A percentile compares a stretch with the other conserved stretches of the same genome.
phyloP scores from a whole-genome alignment of 129 eudicot species.

The Solidago caesia region DNA sequence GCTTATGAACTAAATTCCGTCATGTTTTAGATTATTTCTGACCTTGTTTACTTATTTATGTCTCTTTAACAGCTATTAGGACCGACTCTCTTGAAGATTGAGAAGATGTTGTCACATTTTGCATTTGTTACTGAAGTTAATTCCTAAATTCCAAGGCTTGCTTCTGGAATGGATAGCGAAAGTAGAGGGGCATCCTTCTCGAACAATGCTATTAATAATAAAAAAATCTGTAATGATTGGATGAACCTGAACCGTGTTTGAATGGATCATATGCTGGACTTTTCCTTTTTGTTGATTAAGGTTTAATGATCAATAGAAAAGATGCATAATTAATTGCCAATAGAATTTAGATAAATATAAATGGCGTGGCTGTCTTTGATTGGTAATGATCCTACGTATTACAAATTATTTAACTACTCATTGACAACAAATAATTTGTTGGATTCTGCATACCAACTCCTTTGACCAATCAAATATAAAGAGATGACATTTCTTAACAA shows the following conservation, averaged over 20 bases:
- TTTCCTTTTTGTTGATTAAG: background rate
- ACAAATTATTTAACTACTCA: slow-evolving; percentile 8
- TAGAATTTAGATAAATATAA: background rate
- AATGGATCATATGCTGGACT: background rate
- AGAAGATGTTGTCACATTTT: slow-evolving; percentile 24
- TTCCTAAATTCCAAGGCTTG: slow-evolving; percentile 16
- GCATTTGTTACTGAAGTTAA: slow-evolving; percentile 17
- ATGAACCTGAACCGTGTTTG: slow-evolving; percentile 9
- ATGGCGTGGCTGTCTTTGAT: slow-evolving; percentile 2
- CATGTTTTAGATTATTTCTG: slow-evolving; percentile 5
- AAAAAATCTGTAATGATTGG: background rate
- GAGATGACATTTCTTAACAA: background rate
- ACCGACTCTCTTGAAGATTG: slow-evolving; percentile 55
- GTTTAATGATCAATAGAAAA: background rate
- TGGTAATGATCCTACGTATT: background rate
- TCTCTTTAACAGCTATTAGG: slow-evolving; percentile 52
- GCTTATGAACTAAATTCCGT: background rate
- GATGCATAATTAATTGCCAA: background rate
- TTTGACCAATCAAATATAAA: slow-evolving; percentile 10
- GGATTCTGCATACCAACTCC: background rate
- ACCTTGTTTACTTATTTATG: background rate
- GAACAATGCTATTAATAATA: slow-evolving; percentile 17
- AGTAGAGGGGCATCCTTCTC: slow-evolving; percentile 8
- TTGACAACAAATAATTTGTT: slow-evolving; percentile 7
- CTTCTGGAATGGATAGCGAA: slow-evolving; percentile 1